phyloP scores from a whole-genome alignment of 768 basidiomycete genomes.

The Lepiota venenata region DNA sequence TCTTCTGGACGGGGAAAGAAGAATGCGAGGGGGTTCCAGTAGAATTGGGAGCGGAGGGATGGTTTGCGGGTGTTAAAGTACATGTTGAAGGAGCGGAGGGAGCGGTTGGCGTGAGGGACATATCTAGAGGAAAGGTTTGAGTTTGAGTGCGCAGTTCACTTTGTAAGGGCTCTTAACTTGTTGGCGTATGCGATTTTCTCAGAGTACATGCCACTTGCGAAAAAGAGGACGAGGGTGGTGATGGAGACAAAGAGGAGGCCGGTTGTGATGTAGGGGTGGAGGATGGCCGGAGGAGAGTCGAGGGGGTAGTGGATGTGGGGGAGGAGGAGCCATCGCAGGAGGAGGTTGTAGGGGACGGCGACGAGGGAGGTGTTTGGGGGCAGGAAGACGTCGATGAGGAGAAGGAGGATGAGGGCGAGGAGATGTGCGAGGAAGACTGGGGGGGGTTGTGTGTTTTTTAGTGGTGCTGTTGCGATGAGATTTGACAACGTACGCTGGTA shows the following conservation, averaged over 20 bases:
- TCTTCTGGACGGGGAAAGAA: constrained; percentile 47
- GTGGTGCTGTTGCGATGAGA: constrained; percentile 17
- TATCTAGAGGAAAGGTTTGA: constrained; percentile 54
- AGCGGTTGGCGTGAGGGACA: constrained; percentile 92
- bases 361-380: constrained; percentile 61
- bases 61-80: constrained; percentile 90
- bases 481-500: constrained; percentile 65
- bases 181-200: constrained; percentile 97
- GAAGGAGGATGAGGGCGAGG: constrained; percentile 61
- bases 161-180: constrained; percentile 41
- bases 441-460: constrained; percentile 12
- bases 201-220: constrained; percentile 93
- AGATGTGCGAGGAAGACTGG: constrained; percentile 77
- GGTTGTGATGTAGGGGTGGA: constrained; percentile 74
- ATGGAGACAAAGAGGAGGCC: constrained; percentile 84
- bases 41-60: constrained; percentile 59
- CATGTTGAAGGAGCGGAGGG: constrained; percentile 93
- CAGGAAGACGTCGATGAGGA: constrained; percentile 74
- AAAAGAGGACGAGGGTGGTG: constrained; percentile 91
- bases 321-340: constrained; percentile 42
- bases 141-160: background rate
- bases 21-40: constrained; percentile 53
- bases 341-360: constrained; percentile 53
- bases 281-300: constrained; percentile 33
- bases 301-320: too few species aligned